Percentiles rank a stretch among this genome's conserved stretches.
Evolutionary conservation across 441 rosid species (phyloP).

Genomic region (Erodium trifolium): DNA sequence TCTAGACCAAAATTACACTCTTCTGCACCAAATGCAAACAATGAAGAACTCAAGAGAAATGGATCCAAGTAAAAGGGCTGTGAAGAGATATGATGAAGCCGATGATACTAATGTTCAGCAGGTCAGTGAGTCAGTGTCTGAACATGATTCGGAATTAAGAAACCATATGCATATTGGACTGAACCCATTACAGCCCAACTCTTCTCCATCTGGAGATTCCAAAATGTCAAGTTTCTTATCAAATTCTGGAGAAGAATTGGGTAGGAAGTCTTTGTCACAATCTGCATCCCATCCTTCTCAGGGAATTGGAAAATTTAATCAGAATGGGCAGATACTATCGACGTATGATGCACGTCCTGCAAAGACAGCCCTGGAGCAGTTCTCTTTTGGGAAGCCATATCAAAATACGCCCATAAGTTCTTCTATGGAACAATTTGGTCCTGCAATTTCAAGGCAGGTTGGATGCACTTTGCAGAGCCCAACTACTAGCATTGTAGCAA

Average conservation of each 20-base stretch:
- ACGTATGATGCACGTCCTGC: conserved; percentile 31
- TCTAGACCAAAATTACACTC: conserved; percentile 33
- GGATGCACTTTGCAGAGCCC: too few relatives aligned
- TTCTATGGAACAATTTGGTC: conserved; percentile 3
- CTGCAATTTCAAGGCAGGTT: too few relatives aligned
- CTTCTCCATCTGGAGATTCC: conserved; percentile 32
- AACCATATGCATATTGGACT: conserved; percentile 25
- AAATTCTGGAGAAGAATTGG: too few relatives aligned
- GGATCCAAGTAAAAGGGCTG: conserved; percentile 26
- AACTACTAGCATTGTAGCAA: too few relatives aligned
- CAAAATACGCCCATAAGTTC: conserved; percentile 30
- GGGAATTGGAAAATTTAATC: conserved; percentile 29
- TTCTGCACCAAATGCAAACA: conserved; percentile 39
- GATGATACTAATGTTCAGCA: conserved; percentile 30
- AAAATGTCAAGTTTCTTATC: conserved; percentile 26
- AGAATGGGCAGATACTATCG: conserved; percentile 48
- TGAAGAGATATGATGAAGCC: conserved; percentile 37
- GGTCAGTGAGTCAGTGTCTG: conserved; percentile 22
- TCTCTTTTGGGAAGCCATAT: conserved; percentile 33
- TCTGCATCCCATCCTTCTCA: conserved; percentile 26
- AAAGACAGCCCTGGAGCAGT: conserved; percentile 30
- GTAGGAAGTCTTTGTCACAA: conserved; percentile 6
- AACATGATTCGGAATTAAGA: conserved; percentile 22
- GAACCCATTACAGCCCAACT: conserved; percentile 23
- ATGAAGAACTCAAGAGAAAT: conserved; percentile 34